Base-by-base conservation (phyloP, 2,329 filamentous ascomycete genomes). In the Cadophora sp. region DNA sequence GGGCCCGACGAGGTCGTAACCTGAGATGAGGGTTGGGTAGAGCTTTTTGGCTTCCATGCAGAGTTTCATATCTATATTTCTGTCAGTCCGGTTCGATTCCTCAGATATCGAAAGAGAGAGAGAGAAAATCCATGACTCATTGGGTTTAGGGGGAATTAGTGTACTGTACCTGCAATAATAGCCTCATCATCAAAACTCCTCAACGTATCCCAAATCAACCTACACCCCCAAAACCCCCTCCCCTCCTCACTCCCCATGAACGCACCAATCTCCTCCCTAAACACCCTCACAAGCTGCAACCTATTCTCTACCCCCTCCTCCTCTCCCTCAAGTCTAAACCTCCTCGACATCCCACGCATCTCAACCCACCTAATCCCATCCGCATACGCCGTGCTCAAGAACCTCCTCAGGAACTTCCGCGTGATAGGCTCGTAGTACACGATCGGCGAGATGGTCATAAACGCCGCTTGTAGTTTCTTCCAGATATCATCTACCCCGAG, bases 371-470 rank as follows among this genome's bases (percentile, higher is more conserved):
- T 87, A 33, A 97, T 87, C 3, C 93, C 93, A 76, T 98, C 94
- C 4, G 87, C 86, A 16, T 88, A 83, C 18, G 97, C 82, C 50
- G 90, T 84, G 51, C 80, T 81, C 76, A 96, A 87, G 68, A 97
- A 82, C 22, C 86, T 85, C 20, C 85, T 86, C 59, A 97, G 79
- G 74, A 93, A 96, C 24, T 83, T 82, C n/a, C 93, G 87, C 79
- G 91, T 93, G 70, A 97, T 91, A 16, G 94, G 94, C 79, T 97
- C 94, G 79, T 97, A 96, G 79, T 90, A 91, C 48, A 96, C 83
- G 53, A 97, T 85, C 16, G 89, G 89, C 24, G 86, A 86, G 47
- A 94, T 83, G 2, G 93, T 85, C 1, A 84, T 79, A 78, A 97
- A 97, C 68, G 89, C 91, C 47, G 84, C 85, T 59, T 80, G 81